These are phyloP conservation scores for Kazachstania bromeliacearum DNA, from an alignment of 805 yeast species.

Conservation along the genomic window DNA sequence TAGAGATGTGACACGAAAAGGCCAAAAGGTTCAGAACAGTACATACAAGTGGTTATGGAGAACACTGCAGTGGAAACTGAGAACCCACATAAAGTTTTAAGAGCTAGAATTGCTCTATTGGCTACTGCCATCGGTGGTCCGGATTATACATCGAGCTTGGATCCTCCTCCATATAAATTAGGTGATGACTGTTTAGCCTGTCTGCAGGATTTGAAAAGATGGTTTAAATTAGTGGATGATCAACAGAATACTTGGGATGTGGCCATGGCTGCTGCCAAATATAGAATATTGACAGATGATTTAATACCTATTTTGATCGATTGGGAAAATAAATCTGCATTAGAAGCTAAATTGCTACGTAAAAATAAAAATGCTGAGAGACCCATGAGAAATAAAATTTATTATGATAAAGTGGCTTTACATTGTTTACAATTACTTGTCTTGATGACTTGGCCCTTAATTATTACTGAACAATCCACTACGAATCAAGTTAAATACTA, in stretches of 20 bases:
- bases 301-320: slow-evolving; percentile 62
- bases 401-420: slow-evolving; percentile 52
- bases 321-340: slow-evolving; percentile 45
- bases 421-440: slow-evolving; percentile 73
- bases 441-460: slow-evolving; percentile 78
- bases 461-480: slow-evolving; percentile 50
- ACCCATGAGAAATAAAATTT: slow-evolving; percentile 22
- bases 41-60: too few species aligned
- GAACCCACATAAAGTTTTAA: slow-evolving; percentile 30
- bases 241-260: slow-evolving; percentile 62
- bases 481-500: slow-evolving; percentile 48
- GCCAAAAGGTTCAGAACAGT: too few species aligned
- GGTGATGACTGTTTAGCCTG: slow-evolving; percentile 78
- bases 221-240: slow-evolving; percentile 83
- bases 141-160: slow-evolving; percentile 46
- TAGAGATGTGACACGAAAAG: too few species aligned
- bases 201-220: slow-evolving; percentile 74
- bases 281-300: slow-evolving; percentile 65
- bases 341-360: slow-evolving; percentile 15
- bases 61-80: slow-evolving; percentile 3
- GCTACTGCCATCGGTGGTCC: slow-evolving; percentile 89
- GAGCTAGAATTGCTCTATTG: slow-evolving; percentile 69
- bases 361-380: slow-evolving; percentile 11
- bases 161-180: slow-evolving; percentile 53
- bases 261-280: slow-evolving; percentile 78